Percentiles rank a stretch among this genome's conserved stretches.
Conservation (phyloP, 257 asterid genomes). For the Nemophila menziesii region DNA sequence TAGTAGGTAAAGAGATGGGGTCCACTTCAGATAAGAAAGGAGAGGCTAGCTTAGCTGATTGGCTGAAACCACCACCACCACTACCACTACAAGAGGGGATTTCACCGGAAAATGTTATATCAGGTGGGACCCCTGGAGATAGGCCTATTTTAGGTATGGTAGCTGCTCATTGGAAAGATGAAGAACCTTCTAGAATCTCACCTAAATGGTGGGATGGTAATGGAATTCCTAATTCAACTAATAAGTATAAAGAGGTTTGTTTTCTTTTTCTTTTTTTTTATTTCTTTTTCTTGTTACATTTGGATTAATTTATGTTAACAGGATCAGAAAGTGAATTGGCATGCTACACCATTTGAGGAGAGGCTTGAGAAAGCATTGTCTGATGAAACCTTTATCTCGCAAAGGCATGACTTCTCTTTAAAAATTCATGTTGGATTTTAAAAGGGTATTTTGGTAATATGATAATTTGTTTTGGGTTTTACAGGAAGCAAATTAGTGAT, state of each 20-base stretch:
- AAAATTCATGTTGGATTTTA: too few species aligned
- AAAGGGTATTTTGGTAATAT: not conserved
- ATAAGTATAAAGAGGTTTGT: conserved; percentile 83
- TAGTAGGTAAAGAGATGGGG: conserved; percentile 11
- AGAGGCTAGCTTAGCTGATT: conserved; percentile 44
- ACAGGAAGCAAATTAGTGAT: conserved; percentile 22
- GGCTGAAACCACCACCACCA: conserved; percentile 51
- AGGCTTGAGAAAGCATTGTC: conserved; percentile 92
- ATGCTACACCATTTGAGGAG: conserved; percentile 93
- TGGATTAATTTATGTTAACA: not conserved
- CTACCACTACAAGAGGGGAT: conserved; percentile 19
- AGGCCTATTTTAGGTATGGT: conserved; percentile 93
- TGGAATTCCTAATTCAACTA: conserved; percentile 91
- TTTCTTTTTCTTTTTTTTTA: conserved; percentile 4
- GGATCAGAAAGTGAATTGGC: conserved; percentile 88
- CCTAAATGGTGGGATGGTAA: conserved; percentile 89
- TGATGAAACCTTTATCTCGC: conserved; percentile 53
- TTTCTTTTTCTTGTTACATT: not conserved
- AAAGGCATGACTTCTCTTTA: conserved; percentile 32
- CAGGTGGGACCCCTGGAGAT: conserved; percentile 39
- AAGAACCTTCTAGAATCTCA: conserved; percentile 35
- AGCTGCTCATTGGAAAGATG: conserved; percentile 74
- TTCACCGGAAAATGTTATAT: conserved; percentile 14
- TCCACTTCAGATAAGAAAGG: conserved; percentile 27
- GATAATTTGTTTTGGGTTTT: conserved; percentile 2